Evolutionary conservation across 73 alveolate genomes (phyloP).

Genomic region (Urostyla sp.): DNA sequence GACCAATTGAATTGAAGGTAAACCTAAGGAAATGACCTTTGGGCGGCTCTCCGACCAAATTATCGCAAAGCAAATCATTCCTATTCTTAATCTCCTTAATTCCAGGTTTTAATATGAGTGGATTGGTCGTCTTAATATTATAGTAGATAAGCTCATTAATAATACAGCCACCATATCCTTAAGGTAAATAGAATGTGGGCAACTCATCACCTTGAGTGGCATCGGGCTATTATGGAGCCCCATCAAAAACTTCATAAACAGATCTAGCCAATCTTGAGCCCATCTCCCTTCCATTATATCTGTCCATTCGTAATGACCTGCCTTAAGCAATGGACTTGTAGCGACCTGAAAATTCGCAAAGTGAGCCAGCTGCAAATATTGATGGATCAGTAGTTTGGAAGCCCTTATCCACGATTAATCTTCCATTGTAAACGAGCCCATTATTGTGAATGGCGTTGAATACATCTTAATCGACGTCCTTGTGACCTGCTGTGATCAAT

Average conservation of each 20-base stretch:
- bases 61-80: constrained; percentile 91
- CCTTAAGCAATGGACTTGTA: constrained; percentile 94
- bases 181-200: constrained; percentile 96
- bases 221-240: constrained; percentile 81
- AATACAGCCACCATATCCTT: constrained; percentile 94
- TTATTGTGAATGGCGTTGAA: constrained; percentile 96
- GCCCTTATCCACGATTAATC: constrained; percentile 95
- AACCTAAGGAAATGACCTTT: constrained; percentile 94
- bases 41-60: constrained; percentile 74
- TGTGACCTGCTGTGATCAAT: constrained; percentile 95
- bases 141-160: constrained; percentile 92
- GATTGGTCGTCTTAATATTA: constrained; percentile 93
- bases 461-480: constrained; percentile 97
- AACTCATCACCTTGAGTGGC: constrained; percentile 86
- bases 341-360: constrained; percentile 98
- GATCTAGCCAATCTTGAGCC: constrained; percentile 97
- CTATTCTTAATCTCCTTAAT: constrained; percentile 81
- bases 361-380: constrained; percentile 97
- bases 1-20: constrained; percentile 94
- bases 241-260: constrained; percentile 91
- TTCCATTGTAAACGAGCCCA: constrained; percentile 98
- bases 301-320: constrained; percentile 94
- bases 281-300: constrained; percentile 97
- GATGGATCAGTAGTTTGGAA: constrained; percentile 97
- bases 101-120: constrained; percentile 81